A percentile compares a stretch with the other conserved stretches of the same genome.
Evolutionary conservation across 2,329 filamentous ascomycete species (phyloP).

Genomic region (Arthrobotrys megalospora): DNA sequence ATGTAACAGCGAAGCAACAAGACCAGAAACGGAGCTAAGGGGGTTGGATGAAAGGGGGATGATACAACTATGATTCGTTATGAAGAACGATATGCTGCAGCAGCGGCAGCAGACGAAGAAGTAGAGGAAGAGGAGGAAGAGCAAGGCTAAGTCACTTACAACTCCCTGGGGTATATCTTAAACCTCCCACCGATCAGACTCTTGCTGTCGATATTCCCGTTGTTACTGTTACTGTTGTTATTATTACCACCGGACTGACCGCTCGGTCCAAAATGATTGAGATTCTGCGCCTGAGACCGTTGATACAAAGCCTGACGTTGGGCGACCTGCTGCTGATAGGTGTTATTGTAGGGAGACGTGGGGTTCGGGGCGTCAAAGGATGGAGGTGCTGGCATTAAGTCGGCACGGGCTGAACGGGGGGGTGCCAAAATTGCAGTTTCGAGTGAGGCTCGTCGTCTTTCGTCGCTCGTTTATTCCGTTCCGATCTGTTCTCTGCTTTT

Average conservation of each 20-base stretch:
- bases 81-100: background rate
- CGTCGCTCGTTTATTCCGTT: background rate
- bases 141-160: slow-evolving; percentile 43
- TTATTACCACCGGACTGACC: slow-evolving; percentile 22
- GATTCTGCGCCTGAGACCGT: slow-evolving; percentile 50
- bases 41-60: slow-evolving; percentile 22
- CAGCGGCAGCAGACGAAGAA: background rate
- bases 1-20: slow-evolving; percentile 57
- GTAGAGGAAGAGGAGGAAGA: background rate
- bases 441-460: background rate
- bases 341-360: slow-evolving; percentile 58
- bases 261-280: slow-evolving; percentile 47
- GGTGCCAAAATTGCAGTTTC: background rate
- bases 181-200: slow-evolving; percentile 53
- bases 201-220: slow-evolving; percentile 52
- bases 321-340: slow-evolving; percentile 55
- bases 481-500: background rate
- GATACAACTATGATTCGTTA: slow-evolving; percentile 15
- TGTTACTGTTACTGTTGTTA: slow-evolving; percentile 20
- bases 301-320: slow-evolving; percentile 56
- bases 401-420: slow-evolving; percentile 10
- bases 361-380: slow-evolving; percentile 61
- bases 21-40: background rate
- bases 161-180: slow-evolving; percentile 59
- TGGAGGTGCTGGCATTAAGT: slow-evolving; percentile 61